Base-by-base conservation (phyloP, 2,329 filamentous ascomycete genomes). In the Aspergillus unguis region DNA sequence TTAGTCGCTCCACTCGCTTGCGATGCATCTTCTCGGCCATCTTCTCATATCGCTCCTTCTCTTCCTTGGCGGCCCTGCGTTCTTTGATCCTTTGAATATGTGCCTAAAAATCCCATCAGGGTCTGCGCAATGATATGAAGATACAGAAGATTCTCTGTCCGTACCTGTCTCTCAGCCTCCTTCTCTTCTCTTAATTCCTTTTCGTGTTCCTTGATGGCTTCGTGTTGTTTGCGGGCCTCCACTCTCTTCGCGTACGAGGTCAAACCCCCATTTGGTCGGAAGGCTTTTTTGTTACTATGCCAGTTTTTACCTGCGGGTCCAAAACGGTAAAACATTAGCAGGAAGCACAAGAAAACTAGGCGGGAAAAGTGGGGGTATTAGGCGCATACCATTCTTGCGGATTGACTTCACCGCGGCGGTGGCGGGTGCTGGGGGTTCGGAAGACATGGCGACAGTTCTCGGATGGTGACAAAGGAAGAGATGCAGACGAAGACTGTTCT, bases 1-100 rank as follows among this genome's bases (percentile, higher is more conserved):
- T 96, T 73, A 96, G 75, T 63, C 94, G 84, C 75, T 99, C 94
- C 9, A 97, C 87, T 56, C 92, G 82, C 81, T 96, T 97, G 74
- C 84, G 85, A 77, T 97, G 92, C 94, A 99, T 97, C 78, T 94
- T 97, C 76, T 91, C 90, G 23, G 91, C 92, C 84, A 99, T 84
- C 78, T 92, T 90, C 72, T 91, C 90, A 69, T 92, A 97, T 62
- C 92, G 81, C 66, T 92, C 90, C 73, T 88, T 91, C 78, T 97
- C 94, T 65, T 90, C 92, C 80, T 96, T 97, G 48, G 86, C 88
- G 23, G 85, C 87, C 62, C 90, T 83, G 73, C 87, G 92, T 59
- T 95, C 90, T 66, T 88, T 92, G 68, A 97, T 88, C 8, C 81
- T 81, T 66, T 92, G 82, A 50, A 94, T 84, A 61, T 85, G 85